Base-by-base conservation (phyloP, 352 stramenopile genomes). In the Globisporangium echinulatum region DNA sequence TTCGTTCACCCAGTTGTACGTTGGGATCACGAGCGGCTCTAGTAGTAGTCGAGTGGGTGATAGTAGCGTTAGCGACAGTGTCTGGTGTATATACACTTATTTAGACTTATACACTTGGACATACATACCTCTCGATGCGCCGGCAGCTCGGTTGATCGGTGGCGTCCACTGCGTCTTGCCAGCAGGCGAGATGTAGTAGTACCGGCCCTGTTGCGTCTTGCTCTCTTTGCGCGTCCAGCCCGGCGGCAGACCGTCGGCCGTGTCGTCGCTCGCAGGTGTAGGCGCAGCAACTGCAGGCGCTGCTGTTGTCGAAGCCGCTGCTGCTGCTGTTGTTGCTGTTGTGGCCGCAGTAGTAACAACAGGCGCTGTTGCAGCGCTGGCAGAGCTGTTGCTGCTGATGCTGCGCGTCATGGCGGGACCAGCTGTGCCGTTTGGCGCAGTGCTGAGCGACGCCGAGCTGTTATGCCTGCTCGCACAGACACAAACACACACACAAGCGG, bases 121-220 rank as follows among this genome's bases (percentile, higher is more conserved):
- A 37, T 15, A 37, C 43, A 10, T 3, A 25, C 14, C 49, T 15
- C 14, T 10, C 8, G 2, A 19, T 15, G 25, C 13, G 44, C 5
- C 15, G 8, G 47, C 54, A 6, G 59, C 49, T 50, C 69, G 78
- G 53, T 58, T 52, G 49, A 57, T 52, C 5, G 82, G 84, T 37
- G 81, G 79, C 39, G 82, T 77, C 85, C 85, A 94, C 63, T 94
- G 85, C 37, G 82, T 92, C 68, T 94, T 90, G 54, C 85, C 85
- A 9, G 71, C 67, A 11, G 85, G 85, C 1, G 78, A 89, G 51
- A 94, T 90, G 67, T 89, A 94, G 63, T 94, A 94, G 60, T 88
- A 94, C 2, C 79, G 70, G 13, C 85, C 85, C 62, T 90, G 89
- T 64, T 92, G 85, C 13, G 82, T 88, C 68, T 92, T 94, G 69